Base-by-base conservation (phyloP, 768 basidiomycete genomes). In the Leucogyrophana mollusca region DNA sequence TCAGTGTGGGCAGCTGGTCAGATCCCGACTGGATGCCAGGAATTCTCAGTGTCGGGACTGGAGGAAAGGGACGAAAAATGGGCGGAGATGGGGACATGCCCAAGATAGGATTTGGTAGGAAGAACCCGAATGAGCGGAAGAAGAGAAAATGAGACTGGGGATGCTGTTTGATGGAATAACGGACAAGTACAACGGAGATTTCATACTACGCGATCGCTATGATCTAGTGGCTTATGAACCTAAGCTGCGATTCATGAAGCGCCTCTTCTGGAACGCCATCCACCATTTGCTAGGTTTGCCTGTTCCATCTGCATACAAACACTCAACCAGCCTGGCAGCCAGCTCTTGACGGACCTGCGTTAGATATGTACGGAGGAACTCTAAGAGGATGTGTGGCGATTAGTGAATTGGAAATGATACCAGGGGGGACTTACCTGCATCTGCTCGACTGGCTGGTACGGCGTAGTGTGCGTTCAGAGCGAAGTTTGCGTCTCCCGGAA, bases 251-350 rank as follows among this genome's bases (percentile, higher is more conserved):
- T 91, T 90, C 90, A 93, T 93, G 80, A 93, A 93, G 20, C 90
- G 82, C 62, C 94, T 80, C 80, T 96, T 97, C 69, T 94, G 93
- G 83, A 98, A 99, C 17, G 90, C 89, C 92, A 97, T 95, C 96
- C 96, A 99, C 96, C 96, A 99, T 68, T 99, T 99, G 76, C 89
- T 96, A 4, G 96, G 94, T 65, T 90, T 94, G 47, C 87, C 87
- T 3, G 89, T 87, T 4, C 94, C 94, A 63, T 95, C 92, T 32
- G 85, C 90, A 65, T 99, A 99, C 40, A 99, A 72, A 42, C 83
- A 77, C 59, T 94, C 93, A 11, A 93, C 81, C 40, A 99, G 69
- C 23, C 96, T 82, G 8, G 84, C 76, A 17, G 93, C 89, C 16
- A 94, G 74, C 62, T 99, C 96, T 67, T 96, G 92, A 40, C 96